Evolutionary conservation across 139 green algal genomes (phyloP).

Genomic region (Astrephomene gubernaculifera): DNA sequence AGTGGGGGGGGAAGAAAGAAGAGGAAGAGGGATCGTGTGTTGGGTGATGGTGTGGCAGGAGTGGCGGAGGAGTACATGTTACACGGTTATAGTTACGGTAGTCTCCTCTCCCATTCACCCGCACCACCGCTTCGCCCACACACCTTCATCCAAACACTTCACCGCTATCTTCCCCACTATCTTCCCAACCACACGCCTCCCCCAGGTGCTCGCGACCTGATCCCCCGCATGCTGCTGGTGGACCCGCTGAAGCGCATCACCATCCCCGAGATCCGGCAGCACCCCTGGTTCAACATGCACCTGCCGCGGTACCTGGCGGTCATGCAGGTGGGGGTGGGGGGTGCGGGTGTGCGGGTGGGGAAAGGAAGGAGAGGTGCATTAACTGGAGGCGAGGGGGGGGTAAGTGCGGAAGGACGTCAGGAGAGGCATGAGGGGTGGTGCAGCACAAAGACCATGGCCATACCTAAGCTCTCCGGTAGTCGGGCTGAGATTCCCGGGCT

Average conservation of each 20-base stretch:
- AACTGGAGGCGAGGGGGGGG: not conserved
- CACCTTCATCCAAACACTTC: not conserved
- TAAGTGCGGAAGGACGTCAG: not conserved
- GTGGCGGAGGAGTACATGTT: too few relatives aligned
- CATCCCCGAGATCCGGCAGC: conserved; percentile 96
- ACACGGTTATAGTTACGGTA: too few relatives aligned
- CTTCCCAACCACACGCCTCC: not conserved
- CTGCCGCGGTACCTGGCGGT: conserved; percentile 97
- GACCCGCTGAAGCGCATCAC: conserved; percentile 99
- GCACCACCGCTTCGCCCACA: too few relatives aligned
- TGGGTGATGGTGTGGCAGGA: too few relatives aligned
- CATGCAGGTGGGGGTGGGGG: conserved; percentile 77
- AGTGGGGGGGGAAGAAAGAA: too few relatives aligned
- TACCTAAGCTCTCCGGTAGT: too few relatives aligned
- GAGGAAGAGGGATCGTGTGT: too few relatives aligned
- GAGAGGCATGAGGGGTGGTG: not conserved
- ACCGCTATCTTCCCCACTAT: not conserved
- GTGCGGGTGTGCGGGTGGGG: not conserved
- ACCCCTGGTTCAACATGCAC: conserved; percentile 96
- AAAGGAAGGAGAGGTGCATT: not conserved
- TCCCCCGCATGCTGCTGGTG: conserved; percentile 98
- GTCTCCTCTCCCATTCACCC: too few relatives aligned
- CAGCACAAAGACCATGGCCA: not conserved
- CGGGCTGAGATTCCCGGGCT: not conserved
- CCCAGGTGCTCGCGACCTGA: conserved; percentile 94